Evolutionary conservation across 371 early-diverging fungal species (phyloP), one percentile per base, ranked within the genome.

Genomic region (Gilbertella persicaria): DNA sequence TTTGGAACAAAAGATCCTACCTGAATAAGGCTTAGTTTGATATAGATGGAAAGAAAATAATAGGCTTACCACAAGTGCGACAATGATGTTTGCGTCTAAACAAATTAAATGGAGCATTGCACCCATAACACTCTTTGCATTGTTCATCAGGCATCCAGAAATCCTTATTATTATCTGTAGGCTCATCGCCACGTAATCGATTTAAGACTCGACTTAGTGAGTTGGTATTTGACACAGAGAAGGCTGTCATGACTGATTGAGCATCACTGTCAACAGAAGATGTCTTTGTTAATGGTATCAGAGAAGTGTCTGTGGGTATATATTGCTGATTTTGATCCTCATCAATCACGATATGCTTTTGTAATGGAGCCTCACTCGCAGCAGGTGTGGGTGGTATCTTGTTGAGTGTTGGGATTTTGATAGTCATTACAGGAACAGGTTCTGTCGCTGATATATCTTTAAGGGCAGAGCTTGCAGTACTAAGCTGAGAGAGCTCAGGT

Each of bases 81-180:
- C 93, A 93, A 60, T 93, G 93, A 60, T 93, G 93, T 53, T 82
- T 88, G 38, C 93, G 68, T 42, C 89, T 68, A 55, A 88, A 82
- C 1, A 83, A 51, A 26, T 79, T 79, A 58, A 93, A 93, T 0
- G 83, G 79, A 19, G 64, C 64, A 44, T 83, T 84, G 62, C 93
- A 93, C 13, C 87, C 82, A 64, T 81, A 88, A 64, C 93, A 93
- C 53, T 88, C 87, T 58, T 85, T 84, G 52, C 83, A 84, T 46
- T 79, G 72, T 45, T 89, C 92, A 62, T 92, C 92, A 13, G 83
- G 79, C 88, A 91, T 92, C 92, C 92, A 91, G 53, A 83, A 89
- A 24, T 87, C 87, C 51, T 72, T 83, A 55, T 74, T 84, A 26
- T 50, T 53, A 28, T 58, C 45, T 3, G 26, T 25, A 9, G 72